Evolutionary conservation across 306 rosid species (phyloP).

Genomic region (Gynostemma pentaphyllum): DNA sequence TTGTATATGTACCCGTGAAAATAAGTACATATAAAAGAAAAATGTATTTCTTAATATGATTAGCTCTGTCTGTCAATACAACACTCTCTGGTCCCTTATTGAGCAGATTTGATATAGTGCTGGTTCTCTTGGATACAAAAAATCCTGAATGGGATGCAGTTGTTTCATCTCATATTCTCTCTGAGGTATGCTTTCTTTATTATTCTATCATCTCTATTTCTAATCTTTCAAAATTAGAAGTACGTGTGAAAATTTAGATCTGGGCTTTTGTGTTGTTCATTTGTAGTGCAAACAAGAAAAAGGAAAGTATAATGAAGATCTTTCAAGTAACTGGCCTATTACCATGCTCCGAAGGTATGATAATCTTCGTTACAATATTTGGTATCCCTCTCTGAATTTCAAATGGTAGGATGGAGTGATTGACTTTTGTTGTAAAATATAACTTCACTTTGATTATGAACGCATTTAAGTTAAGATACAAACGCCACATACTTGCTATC

Average conservation of each 20-base stretch:
- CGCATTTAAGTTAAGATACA: too few species aligned
- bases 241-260: neutral
- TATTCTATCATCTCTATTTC: conserved; percentile 7
- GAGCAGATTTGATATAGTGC: conserved; percentile 95
- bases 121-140: conserved; percentile 85
- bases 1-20: too few species aligned
- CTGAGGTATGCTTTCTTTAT: conserved; percentile 45
- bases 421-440: conserved; percentile 1
- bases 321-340: conserved; percentile 63
- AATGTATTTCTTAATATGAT: conserved; percentile 27
- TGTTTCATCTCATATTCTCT: conserved; percentile 89
- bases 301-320: conserved; percentile 35
- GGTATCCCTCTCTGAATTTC: neutral
- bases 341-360: conserved; percentile 64
- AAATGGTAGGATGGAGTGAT: neutral
- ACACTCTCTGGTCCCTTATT: conserved; percentile 88
- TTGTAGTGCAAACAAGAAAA: conserved; percentile 52
- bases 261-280: conserved; percentile 13
- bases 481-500: neutral
- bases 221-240: neutral
- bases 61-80: conserved; percentile 90
- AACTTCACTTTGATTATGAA: too few species aligned
- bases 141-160: conserved; percentile 97
- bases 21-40: neutral
- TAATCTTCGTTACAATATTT: conserved; percentile 4